Conservation (phyloP, 306 rosid genomes). For the Sesbania bispinosa region DNA sequence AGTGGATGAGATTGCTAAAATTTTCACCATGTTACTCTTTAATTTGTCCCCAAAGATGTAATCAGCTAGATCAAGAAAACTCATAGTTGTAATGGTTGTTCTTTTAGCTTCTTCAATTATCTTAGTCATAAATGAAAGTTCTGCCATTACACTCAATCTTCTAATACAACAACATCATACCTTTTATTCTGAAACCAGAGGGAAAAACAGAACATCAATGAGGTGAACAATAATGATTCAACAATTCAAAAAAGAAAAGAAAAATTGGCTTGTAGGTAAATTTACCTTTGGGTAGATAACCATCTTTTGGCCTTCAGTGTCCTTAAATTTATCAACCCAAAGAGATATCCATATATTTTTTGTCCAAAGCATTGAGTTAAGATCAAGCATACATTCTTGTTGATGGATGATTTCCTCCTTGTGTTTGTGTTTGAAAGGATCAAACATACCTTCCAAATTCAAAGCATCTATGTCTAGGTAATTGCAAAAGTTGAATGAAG, state of each 20-base stretch:
- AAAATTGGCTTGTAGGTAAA: background rate
- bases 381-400: background rate
- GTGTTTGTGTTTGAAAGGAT: too few species aligned
- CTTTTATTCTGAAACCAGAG: background rate
- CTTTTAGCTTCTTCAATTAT: background rate
- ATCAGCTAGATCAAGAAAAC: background rate
- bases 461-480: too few species aligned
- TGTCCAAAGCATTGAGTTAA: background rate
- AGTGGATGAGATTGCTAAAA: background rate
- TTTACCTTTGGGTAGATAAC: background rate
- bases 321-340: background rate
- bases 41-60: background rate
- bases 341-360: background rate
- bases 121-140: background rate
- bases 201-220: background rate
- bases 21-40: too few species aligned
- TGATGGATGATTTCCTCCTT: background rate
- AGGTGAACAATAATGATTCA: background rate
- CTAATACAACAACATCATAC: background rate
- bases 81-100: background rate
- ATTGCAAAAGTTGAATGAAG: background rate
- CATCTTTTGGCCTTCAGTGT: background rate
- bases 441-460: too few species aligned
- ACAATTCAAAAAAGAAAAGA: background rate
- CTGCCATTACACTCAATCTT: background rate